Conservation (phyloP, 169 alveolate species). For the Plasmodium relictum region DNA sequence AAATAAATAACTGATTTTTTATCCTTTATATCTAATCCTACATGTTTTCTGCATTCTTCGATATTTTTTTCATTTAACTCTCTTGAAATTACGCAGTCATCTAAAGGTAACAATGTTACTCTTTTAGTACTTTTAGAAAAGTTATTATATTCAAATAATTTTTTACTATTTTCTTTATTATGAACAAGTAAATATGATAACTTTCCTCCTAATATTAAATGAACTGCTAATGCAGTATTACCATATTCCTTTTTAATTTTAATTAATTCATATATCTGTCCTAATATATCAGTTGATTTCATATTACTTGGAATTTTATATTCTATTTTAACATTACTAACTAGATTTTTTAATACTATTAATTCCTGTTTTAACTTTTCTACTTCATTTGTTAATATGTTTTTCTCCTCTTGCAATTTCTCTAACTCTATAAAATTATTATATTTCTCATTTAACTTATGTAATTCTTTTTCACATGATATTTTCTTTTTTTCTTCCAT, state of each 20-base stretch:
- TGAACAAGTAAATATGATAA: constrained; percentile 80
- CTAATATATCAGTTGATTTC: constrained; percentile 65
- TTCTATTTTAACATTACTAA: constrained; percentile 57
- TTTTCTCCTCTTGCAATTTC: constrained; percentile 73
- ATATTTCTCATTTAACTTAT: constrained; percentile 65
- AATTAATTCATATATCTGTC: constrained; percentile 83
- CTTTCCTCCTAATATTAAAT: constrained; percentile 81
- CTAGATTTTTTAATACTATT: constrained; percentile 37
- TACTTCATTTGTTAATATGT: constrained; percentile 47
- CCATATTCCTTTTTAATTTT: constrained; percentile 75
- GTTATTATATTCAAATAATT: constrained; percentile 79
- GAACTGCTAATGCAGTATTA: constrained; percentile 82
- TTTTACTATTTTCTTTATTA: constrained; percentile 80
- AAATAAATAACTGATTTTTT: constrained; percentile 72
- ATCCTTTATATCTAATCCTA: constrained; percentile 74
- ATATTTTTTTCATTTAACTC: constrained; percentile 76
- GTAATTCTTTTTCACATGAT: constrained; percentile 74
- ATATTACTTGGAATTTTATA: constrained; percentile 49
- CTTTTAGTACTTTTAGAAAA: constrained; percentile 72
- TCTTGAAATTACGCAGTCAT: constrained; percentile 79
- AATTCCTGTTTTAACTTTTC: constrained; percentile 52
- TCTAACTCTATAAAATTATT: constrained; percentile 62
- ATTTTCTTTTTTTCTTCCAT: constrained; percentile 73
- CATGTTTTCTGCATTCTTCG: constrained; percentile 75
- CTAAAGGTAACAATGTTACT: constrained; percentile 84